These are phyloP conservation scores for Heimioporus sp. DNA, from an alignment of 768 basidiomycete genomes.

Conservation along the genomic window DNA sequence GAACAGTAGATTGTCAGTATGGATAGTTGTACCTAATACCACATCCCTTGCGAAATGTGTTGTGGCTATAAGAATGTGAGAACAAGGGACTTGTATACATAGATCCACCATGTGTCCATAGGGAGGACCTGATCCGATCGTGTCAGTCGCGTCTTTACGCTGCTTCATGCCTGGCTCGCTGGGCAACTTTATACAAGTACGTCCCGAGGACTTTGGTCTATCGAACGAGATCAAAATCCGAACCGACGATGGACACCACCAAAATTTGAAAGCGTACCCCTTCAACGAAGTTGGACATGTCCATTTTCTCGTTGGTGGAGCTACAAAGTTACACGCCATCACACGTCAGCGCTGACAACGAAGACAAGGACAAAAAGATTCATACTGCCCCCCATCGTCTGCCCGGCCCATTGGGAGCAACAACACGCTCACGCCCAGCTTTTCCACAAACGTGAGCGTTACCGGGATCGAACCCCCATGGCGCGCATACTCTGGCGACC, in stretches of 20 bases:
- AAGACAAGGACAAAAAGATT: constrained; percentile 11
- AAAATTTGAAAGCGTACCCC: constrained; percentile 47
- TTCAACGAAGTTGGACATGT: constrained; percentile 84
- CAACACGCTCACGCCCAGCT: constrained; percentile 80
- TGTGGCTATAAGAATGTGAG: too few relatives aligned
- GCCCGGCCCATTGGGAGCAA: constrained; percentile 94
- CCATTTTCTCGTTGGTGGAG: constrained; percentile 94
- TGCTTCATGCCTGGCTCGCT: constrained; percentile 3
- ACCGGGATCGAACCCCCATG: constrained; percentile 95
- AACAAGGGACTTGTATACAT: too few relatives aligned
- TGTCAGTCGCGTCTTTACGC: constrained; percentile 5
- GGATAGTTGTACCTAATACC: too few relatives aligned
- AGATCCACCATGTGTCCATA: too few relatives aligned
- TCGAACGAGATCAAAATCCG: background rate
- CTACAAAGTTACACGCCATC: constrained; percentile 37
- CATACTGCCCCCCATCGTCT: constrained; percentile 92
- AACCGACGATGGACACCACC: background rate
- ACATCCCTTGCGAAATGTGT: too few relatives aligned
- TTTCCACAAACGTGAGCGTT: constrained; percentile 90
- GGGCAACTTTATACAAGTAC: constrained; percentile 31
- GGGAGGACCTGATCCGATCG: too few relatives aligned
- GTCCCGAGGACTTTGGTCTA: constrained; percentile 33
- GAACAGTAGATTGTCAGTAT: too few relatives aligned
- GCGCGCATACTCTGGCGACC: constrained; percentile 77
- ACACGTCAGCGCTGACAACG: background rate